Evolutionary conservation across 352 stramenopile species (phyloP).

Genomic region (Blastocystis sp.): DNA sequence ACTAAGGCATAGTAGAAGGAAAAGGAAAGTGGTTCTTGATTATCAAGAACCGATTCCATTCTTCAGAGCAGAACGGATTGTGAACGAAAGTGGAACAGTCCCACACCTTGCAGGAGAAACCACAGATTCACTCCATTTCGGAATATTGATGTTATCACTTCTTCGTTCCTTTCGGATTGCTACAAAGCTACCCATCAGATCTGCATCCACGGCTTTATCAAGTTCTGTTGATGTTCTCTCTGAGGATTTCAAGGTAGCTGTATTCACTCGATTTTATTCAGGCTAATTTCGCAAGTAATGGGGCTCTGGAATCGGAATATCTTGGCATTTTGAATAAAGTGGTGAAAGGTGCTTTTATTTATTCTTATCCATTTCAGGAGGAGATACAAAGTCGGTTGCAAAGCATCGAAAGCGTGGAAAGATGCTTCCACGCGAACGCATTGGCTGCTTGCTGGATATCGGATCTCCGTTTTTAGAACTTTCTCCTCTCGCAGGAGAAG

Average conservation of each 20-base stretch:
- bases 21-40: background rate
- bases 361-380: conserved; percentile 63
- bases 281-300: background rate
- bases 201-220: background rate
- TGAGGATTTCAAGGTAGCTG: background rate
- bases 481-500: conserved; percentile 75
- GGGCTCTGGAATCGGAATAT: background rate
- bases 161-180: background rate
- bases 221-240: conserved; percentile 17
- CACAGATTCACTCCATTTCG: background rate
- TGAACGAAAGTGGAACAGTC: no score
- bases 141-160: background rate
- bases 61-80: background rate
- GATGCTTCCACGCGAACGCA: conserved; percentile 80
- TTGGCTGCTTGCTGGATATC: conserved; percentile 84
- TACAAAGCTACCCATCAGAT: background rate
- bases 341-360: background rate
- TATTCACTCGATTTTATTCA: background rate
- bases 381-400: conserved; percentile 69
- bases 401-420: conserved; percentile 76
- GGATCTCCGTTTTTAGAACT: conserved; percentile 91
- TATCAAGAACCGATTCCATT: background rate
- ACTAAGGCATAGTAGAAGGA: background rate
- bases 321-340: background rate
- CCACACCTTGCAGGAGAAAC: no score